Conservation (phyloP, 257 asterid genomes). For the Mitragyna speciosa region DNA sequence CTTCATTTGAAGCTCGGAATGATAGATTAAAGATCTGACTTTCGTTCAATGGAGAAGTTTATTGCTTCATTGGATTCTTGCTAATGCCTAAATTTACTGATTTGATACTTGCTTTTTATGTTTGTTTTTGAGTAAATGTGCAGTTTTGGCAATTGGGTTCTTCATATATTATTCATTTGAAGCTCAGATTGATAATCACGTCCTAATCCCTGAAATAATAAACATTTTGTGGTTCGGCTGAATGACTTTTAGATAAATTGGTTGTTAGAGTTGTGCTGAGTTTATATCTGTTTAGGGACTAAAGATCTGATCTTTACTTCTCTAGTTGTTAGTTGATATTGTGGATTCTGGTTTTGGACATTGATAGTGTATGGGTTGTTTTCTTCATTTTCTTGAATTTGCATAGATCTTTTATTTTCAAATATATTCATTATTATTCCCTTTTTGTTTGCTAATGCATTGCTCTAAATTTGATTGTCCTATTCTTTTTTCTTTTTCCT, state of each 20-base stretch:
- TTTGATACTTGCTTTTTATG: too few species aligned
- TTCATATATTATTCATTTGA: too few species aligned
- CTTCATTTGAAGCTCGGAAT: background rate
- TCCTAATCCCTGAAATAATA: too few species aligned
- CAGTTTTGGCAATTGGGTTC: too few species aligned
- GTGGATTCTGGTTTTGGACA: background rate
- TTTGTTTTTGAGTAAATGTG: too few species aligned
- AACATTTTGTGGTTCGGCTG: too few species aligned
- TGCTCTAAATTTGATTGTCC: background rate
- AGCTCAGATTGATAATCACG: too few species aligned
- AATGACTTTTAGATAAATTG: background rate
- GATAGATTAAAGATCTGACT: too few species aligned
- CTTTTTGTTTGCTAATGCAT: background rate
- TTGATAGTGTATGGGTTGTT: background rate
- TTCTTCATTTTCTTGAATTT: background rate
- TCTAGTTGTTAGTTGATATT: background rate
- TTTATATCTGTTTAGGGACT: background rate
- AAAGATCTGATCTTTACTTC: slow-evolving; percentile 10
- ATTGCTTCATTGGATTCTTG: too few species aligned
- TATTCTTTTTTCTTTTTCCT: background rate
- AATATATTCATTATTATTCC: background rate
- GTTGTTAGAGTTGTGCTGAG: background rate
- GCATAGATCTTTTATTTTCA: background rate
- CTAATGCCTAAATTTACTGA: too few species aligned
- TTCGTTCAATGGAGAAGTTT: too few species aligned